Percentiles rank a stretch among this genome's conserved stretches.
Conservation (phyloP, 1,284 basidiomycete species). For the Fomitopsis palustris region DNA sequence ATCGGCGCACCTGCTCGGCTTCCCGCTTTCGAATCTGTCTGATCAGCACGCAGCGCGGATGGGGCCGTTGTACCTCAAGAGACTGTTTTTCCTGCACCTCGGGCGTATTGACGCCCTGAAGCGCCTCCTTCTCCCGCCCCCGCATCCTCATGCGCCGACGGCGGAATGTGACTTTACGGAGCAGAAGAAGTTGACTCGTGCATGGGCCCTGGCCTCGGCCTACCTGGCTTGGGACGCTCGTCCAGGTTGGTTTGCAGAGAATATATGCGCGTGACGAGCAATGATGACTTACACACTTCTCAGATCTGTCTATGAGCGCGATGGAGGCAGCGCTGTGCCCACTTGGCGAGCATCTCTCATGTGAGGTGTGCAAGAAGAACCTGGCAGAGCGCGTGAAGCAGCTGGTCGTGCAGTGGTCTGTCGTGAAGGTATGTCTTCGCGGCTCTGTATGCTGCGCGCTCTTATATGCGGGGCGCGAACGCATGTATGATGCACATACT, state of each 20-base stretch:
- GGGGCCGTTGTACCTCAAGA: slow-evolving; percentile 35
- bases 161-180: slow-evolving; percentile 32
- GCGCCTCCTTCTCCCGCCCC: slow-evolving; percentile 34
- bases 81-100: slow-evolving; percentile 39
- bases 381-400: slow-evolving; percentile 65
- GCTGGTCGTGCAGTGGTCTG: slow-evolving; percentile 71
- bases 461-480: neutral
- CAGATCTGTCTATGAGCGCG: slow-evolving; percentile 32
- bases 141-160: slow-evolving; percentile 34
- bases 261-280: neutral
- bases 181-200: slow-evolving; percentile 37
- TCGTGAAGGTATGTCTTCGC: slow-evolving; percentile 54
- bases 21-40: slow-evolving; percentile 29
- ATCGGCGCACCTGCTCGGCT: slow-evolving; percentile 33
- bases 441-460: neutral
- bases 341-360: slow-evolving; percentile 30
- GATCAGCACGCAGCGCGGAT: slow-evolving; percentile 33
- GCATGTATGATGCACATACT: neutral
- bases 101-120: slow-evolving; percentile 37
- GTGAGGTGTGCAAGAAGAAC: slow-evolving; percentile 52
- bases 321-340: slow-evolving; percentile 34
- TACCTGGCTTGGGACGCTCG: slow-evolving; percentile 38
- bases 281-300: neutral
- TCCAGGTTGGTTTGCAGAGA: slow-evolving; percentile 25
- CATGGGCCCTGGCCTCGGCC: slow-evolving; percentile 37